Conservation (phyloP, 176 grass and related monocot genomes). For the Aegilops umbellulata region DNA sequence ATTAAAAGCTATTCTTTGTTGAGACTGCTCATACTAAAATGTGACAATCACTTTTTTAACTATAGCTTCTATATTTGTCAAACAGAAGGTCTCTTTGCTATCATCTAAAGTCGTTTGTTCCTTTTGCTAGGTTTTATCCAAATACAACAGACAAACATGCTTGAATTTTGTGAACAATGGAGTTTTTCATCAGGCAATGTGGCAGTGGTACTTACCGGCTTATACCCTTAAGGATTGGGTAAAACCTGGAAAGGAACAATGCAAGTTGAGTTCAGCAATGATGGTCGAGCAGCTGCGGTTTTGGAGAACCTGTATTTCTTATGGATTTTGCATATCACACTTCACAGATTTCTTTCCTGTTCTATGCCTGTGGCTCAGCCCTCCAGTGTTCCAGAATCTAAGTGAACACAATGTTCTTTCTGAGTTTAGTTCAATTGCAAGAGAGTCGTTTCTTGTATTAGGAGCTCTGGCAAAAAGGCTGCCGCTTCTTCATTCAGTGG, state of each 20-base stretch:
- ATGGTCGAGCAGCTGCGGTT: constrained; percentile 84
- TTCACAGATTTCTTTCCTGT: constrained; percentile 86
- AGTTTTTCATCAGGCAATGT: constrained; percentile 80
- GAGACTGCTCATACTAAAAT: not conserved
- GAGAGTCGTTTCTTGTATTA: constrained; percentile 84
- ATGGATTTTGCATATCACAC: constrained; percentile 69
- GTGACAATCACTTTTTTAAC: not conserved
- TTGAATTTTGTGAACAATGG: constrained; percentile 79
- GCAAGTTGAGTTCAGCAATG: constrained; percentile 65
- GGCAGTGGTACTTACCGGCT: constrained; percentile 67
- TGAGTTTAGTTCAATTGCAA: constrained; percentile 79
- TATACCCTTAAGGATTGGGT: constrained; percentile 78
- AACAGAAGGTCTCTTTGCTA: not conserved
- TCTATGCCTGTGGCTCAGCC: constrained; percentile 71
- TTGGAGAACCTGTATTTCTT: constrained; percentile 85
- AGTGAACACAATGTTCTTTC: constrained; percentile 50
- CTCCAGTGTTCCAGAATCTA: constrained; percentile 61
- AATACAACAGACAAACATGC: constrained; percentile 73
- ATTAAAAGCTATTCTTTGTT: constrained; percentile 3
- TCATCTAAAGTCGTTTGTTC: constrained; percentile 10
- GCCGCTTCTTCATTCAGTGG: constrained; percentile 65
- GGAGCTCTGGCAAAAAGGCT: constrained; percentile 68
- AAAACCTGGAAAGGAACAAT: constrained; percentile 57
- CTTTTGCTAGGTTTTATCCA: constrained; percentile 69
- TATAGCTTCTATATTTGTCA: constrained; percentile 30